phyloP scores from a whole-genome alignment of 2,329 filamentous ascomycete genomes.

The Cercospora sp. region DNA sequence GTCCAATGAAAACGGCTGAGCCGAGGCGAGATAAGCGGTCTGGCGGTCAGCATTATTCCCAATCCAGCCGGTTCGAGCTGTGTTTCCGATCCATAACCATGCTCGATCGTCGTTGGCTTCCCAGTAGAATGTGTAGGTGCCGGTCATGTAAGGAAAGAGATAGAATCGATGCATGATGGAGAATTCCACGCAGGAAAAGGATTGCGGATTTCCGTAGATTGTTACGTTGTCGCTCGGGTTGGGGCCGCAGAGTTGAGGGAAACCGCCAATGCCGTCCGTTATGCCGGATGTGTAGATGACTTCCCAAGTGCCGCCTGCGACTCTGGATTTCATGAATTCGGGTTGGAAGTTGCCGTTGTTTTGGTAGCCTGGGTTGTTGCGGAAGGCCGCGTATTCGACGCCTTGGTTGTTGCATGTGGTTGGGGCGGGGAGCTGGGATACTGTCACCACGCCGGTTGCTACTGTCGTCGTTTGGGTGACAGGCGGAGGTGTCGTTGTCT shows the following conservation, averaged over 20 bases:
- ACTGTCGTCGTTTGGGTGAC: slow-evolving; percentile 3
- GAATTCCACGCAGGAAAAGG: slow-evolving; percentile 17
- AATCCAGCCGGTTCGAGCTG: slow-evolving; percentile 17
- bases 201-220: not conserved
- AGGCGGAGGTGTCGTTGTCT: slow-evolving; percentile 1
- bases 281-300: slow-evolving; percentile 15
- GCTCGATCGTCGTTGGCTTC: slow-evolving; percentile 15
- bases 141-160: slow-evolving; percentile 16
- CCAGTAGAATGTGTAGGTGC: slow-evolving; percentile 9
- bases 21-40: not conserved
- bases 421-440: slow-evolving; percentile 8
- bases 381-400: slow-evolving; percentile 18
- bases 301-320: slow-evolving; percentile 15
- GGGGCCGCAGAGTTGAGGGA: slow-evolving; percentile 1
- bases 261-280: slow-evolving; percentile 9
- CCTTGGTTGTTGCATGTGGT: slow-evolving; percentile 22
- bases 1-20: not conserved
- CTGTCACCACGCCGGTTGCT: not conserved
- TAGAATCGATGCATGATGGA: slow-evolving; percentile 18
- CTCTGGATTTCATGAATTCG: slow-evolving; percentile 12
- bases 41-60: slow-evolving; percentile 8
- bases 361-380: slow-evolving; percentile 15
- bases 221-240: slow-evolving; percentile 3
- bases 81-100: slow-evolving; percentile 13
- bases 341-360: slow-evolving; percentile 13